Percentiles rank a stretch among this genome's conserved stretches.
Evolutionary conservation across 2,329 filamentous ascomycete genomes (phyloP).

Genomic region (Diaporthe citrichinensis): DNA sequence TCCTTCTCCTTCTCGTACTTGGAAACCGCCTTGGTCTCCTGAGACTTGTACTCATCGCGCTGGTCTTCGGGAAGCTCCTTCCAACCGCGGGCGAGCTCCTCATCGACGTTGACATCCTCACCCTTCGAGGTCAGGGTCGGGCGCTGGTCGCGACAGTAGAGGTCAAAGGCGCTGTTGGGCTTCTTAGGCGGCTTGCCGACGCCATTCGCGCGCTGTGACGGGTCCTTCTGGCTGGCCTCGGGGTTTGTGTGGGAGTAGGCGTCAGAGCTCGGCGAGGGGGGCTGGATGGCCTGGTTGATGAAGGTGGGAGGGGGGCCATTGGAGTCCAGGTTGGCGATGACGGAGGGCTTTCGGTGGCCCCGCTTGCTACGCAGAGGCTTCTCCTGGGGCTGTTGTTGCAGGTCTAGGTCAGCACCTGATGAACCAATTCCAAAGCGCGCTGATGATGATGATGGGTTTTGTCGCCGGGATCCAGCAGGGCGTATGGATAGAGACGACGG

Average conservation of each 20-base stretch:
- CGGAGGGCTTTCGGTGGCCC: conserved; percentile 74
- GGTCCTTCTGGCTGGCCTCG: conserved; percentile 50
- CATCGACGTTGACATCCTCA: conserved; percentile 63
- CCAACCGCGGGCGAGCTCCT: conserved; percentile 69
- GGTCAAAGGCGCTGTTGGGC: conserved; percentile 65
- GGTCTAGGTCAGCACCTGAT: conserved; percentile 45
- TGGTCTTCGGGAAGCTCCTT: conserved; percentile 64
- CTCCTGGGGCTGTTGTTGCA: conserved; percentile 75
- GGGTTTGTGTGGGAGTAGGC: conserved; percentile 63
- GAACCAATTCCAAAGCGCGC: conserved; percentile 35
- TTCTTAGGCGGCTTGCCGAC: conserved; percentile 56
- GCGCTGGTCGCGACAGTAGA: conserved; percentile 67
- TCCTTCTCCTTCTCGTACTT: conserved; percentile 61
- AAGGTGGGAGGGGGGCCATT: conserved; percentile 56
- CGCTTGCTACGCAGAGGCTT: conserved; percentile 83
- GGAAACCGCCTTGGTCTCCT: conserved; percentile 56
- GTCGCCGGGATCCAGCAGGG: conserved; percentile 40
- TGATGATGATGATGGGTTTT: conserved; percentile 36
- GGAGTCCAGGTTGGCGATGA: conserved; percentile 54
- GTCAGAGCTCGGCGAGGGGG: conserved; percentile 65
- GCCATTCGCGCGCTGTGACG: conserved; percentile 55
- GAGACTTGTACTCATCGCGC: conserved; percentile 64
- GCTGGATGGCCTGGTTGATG: conserved; percentile 62
- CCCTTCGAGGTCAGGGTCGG: conserved; percentile 59
- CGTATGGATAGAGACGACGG: conserved; percentile 39